A percentile compares a stretch with the other conserved stretches of the same genome.
These are phyloP conservation scores for Rhynchosporium secalis DNA, from an alignment of 2,329 filamentous ascomycete genomes.

Conservation along the genomic window DNA sequence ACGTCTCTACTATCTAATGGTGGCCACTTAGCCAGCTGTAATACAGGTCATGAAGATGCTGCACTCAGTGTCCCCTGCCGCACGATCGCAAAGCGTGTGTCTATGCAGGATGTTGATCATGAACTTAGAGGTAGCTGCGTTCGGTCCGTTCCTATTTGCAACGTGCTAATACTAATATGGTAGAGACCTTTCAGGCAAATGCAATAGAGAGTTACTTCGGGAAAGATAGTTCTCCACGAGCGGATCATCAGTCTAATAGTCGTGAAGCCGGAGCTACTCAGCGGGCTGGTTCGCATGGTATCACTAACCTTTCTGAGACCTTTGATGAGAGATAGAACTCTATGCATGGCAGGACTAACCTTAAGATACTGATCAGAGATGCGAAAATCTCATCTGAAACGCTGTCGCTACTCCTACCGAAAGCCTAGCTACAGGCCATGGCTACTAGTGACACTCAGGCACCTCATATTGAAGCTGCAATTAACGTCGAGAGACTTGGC, in stretches of 20 bases:
- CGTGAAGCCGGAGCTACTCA: neutral
- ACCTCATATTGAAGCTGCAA: neutral
- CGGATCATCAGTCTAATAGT: neutral
- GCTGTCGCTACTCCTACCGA: neutral
- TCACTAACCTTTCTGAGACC: neutral
- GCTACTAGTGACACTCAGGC: neutral
- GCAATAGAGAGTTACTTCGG: neutral
- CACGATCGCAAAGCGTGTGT: neutral
- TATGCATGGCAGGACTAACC: neutral
- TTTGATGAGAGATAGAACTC: neutral
- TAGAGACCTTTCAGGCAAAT: neutral
- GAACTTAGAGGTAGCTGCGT: conserved; percentile 1
- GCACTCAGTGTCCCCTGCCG: neutral
- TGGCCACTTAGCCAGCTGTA: neutral
- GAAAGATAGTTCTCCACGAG: neutral
- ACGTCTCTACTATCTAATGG: neutral
- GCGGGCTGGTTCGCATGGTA: conserved; percentile 5
- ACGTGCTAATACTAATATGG: neutral
- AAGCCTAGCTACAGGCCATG: neutral
- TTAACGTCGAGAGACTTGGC: neutral
- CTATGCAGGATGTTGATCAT: conserved; percentile 2
- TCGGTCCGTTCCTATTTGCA: neutral
- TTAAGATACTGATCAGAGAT: neutral
- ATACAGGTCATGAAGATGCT: conserved; percentile 1
- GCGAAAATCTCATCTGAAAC: neutral